Percentiles rank a stretch among this genome's conserved stretches.
phyloP scores from a whole-genome alignment of 2,329 filamentous ascomycete genomes.

The Ustulina deusta region DNA sequence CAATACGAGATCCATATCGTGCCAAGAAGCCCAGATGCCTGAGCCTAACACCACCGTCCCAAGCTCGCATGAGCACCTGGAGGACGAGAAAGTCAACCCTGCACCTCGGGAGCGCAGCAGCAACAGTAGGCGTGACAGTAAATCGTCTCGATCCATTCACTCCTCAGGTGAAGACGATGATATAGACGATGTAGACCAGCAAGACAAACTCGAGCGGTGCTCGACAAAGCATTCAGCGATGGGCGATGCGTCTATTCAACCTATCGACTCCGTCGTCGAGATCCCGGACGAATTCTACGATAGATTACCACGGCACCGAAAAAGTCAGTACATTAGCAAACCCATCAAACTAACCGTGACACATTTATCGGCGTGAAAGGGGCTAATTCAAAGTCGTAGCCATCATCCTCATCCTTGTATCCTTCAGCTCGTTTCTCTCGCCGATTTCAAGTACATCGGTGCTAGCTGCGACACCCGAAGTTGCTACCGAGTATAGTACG shows the following conservation, averaged over 20 bases:
- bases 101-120: constrained; percentile 19
- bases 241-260: constrained; percentile 49
- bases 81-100: constrained; percentile 19
- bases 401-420: constrained; percentile 75
- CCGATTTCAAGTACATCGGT: constrained; percentile 81
- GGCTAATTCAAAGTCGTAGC: constrained; percentile 42
- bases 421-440: constrained; percentile 80
- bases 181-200: constrained; percentile 23
- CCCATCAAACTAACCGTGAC: not conserved
- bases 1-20: constrained; percentile 25
- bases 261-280: constrained; percentile 51
- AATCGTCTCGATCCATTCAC: constrained; percentile 20
- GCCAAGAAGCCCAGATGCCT: constrained; percentile 36
- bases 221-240: constrained; percentile 50
- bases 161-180: constrained; percentile 28
- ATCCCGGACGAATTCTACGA: constrained; percentile 72
- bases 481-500: constrained; percentile 73
- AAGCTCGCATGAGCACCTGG: constrained; percentile 17
- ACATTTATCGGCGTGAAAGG: not conserved
- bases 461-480: constrained; percentile 78
- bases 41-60: constrained; percentile 21
- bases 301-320: constrained; percentile 70
- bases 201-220: constrained; percentile 45
- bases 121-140: constrained; percentile 24
- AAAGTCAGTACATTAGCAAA: constrained; percentile 53